These are phyloP conservation scores for Monosiga brevicollis DNA, from an alignment of 78 protist genomes.

Conservation along the genomic window DNA sequence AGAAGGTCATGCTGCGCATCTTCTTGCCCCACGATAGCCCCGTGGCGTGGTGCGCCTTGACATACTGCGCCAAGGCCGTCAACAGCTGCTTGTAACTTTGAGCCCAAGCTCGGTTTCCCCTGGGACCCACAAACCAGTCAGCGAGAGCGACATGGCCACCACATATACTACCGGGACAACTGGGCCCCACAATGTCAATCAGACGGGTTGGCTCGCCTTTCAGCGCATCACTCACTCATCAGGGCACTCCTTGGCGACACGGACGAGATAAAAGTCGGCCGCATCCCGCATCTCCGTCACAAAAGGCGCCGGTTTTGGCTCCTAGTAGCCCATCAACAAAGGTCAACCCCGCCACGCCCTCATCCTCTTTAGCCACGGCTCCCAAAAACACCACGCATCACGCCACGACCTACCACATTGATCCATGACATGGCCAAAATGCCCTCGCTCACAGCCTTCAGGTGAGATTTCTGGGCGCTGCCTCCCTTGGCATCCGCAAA, in stretches of 20 bases:
- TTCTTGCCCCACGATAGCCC: too few species aligned
- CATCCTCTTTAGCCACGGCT: background rate
- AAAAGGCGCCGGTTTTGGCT: background rate
- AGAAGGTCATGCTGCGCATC: background rate
- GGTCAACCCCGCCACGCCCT: background rate
- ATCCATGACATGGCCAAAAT: background rate
- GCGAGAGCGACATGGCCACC: too few species aligned
- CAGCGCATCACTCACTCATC: background rate
- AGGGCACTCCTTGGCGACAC: conserved; percentile 2
- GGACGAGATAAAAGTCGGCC: background rate
- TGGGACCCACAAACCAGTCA: too few species aligned
- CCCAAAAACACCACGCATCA: background rate
- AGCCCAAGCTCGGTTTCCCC: too few species aligned
- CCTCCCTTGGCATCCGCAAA: background rate
- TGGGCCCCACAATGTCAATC: too few species aligned
- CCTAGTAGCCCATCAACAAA: background rate
- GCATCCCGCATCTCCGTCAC: background rate
- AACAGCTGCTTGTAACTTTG: too few species aligned
- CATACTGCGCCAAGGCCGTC: too few species aligned
- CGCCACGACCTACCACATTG: background rate
- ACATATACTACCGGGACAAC: too few species aligned
- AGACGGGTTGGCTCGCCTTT: too few species aligned
- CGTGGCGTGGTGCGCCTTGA: too few species aligned
- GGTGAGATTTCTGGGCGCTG: background rate
- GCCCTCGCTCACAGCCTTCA: background rate